Evolutionary conservation across 1,284 basidiomycete genomes (phyloP), one percentile per base, ranked within the genome.

Genomic region (Heterobasidion parviporum): DNA sequence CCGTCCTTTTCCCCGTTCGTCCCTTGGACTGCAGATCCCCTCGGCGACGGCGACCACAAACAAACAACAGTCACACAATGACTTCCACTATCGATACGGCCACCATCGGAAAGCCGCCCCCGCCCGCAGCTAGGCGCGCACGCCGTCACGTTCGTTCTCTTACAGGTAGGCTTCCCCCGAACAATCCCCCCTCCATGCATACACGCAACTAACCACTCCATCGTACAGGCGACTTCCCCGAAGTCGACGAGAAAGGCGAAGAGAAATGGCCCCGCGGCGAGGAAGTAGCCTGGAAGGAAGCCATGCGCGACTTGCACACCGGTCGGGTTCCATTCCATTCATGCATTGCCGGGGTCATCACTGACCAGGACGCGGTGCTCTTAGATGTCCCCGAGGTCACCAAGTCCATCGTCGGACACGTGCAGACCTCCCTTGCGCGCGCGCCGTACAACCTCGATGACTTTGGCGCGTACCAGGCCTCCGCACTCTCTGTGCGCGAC

Each of bases 231-330:
- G 90, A 88, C 64, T 69, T 83, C 8, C 85, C 88, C 5, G 89
- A 91, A 64, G 80, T 80, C 45, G 89, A 91, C 59, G 82, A 78
- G 10, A 68, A 75, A 47, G 89, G 87, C 43, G 85, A 89, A 64
- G 87, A 91, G 65, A 86, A 86, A 68, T 94, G 91, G 89, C 91
- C 91, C 33, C 76, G 80, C 60, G 92, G 92, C 43, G 89, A 94
- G 45, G 89, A 94, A 67, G 72, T 77, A 57, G 78, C 79, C 0
- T 94, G 92, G 92, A 89, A 87, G 70, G 77, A 72, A 6, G 85
- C 82, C 1, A 76, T 83, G 65, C 76, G 84, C 55, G 72, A 68
- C 8, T 70, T 86, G 43, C 79, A 85, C 62, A 75, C 73, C 38
- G 81, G 87, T 85, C 62, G 61, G 76, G 68, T 26, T 41, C 10